Evolutionary conservation across 768 basidiomycete species (phyloP).

Genomic region (Megacollybia marginata): DNA sequence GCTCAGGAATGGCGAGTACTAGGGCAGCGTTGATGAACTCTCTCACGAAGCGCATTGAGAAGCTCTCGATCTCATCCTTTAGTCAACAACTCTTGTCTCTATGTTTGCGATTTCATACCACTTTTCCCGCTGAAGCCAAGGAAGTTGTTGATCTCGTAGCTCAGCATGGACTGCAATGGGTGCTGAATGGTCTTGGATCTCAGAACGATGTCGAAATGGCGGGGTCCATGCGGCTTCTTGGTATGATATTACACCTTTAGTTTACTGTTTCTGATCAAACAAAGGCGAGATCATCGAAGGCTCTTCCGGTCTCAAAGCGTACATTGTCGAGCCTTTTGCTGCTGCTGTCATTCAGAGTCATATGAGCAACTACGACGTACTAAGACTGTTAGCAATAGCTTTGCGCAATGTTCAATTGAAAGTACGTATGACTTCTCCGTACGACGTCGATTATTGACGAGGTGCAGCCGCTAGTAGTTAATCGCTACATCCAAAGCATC

Average conservation of each 20-base stretch:
- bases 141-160: slow-evolving; percentile 23
- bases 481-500: slow-evolving; percentile 69
- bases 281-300: slow-evolving; percentile 3
- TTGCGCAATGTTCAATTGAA: slow-evolving; percentile 46
- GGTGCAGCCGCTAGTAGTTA: slow-evolving; percentile 62
- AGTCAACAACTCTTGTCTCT: slow-evolving; percentile 23
- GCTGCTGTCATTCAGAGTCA: slow-evolving; percentile 54
- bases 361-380: slow-evolving; percentile 32
- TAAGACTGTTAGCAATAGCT: slow-evolving; percentile 37
- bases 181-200: slow-evolving; percentile 36
- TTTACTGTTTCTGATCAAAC: background rate
- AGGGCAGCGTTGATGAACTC: slow-evolving; percentile 11
- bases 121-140: slow-evolving; percentile 14
- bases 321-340: slow-evolving; percentile 67
- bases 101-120: slow-evolving; percentile 19
- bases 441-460: background rate
- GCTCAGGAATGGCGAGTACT: slow-evolving; percentile 16
- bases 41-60: slow-evolving; percentile 20
- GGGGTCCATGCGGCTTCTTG: slow-evolving; percentile 13
- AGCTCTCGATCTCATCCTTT: slow-evolving; percentile 16
- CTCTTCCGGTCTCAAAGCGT: slow-evolving; percentile 36
- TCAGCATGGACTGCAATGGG: slow-evolving; percentile 46
- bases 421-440: slow-evolving; percentile 30
- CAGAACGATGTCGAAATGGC: slow-evolving; percentile 17
- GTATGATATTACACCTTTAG: slow-evolving; percentile 11